Base-by-base conservation (phyloP, 768 basidiomycete species). In the Psilocybe azurescens region DNA sequence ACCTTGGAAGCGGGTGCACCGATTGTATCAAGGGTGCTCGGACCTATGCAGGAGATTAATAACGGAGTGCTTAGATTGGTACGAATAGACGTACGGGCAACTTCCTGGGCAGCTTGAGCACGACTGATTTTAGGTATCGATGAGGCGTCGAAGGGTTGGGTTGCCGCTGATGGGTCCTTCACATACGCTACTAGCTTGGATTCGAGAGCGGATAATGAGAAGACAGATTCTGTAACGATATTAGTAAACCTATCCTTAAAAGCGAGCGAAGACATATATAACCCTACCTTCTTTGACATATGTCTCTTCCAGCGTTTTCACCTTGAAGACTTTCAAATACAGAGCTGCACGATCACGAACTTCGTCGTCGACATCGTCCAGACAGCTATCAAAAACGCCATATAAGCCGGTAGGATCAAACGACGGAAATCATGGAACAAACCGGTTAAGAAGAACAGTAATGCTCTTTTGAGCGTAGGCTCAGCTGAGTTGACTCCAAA, bases 341-440 rank as follows among this genome's bases (percentile, higher is more conserved):
- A 99, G 83, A 8, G 97, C 93, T 4, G 97, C 97, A 53, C 97
- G 91, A 76, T 99, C 97, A 48, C 97, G 89, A 56, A 99, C 97
- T 80, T 99, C 97, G 70, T 99, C 97, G 63, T 99, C 97, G 18
- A 98, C 94, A 74, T 99, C 97, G 72, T 99, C 97, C 68, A 99
- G 79, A 73, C 97, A 99, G 64, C 95, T 95, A 64, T 50, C 51
- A 52, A 38, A 51, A 36, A 46, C 18, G 59, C 24, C 33, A 58
- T 44, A 38, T 24, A 47, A 70, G 9, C 62, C 64, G 30, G 30
- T 5, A 61, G 18, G 16, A 30, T 32, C 46, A 62, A 13, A 13
- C 50, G 46, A 29, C 48, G n/a, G 5, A 41, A 29, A 53, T 39
- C 56, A 41, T 10, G 24, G 6, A 36, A 78, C 81, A 32, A 33